A percentile compares a stretch with the other conserved stretches of the same genome.
Evolutionary conservation across 192 early-diverging fungal genomes (phyloP).

Genomic region (Paraglomus brasilianum): DNA sequence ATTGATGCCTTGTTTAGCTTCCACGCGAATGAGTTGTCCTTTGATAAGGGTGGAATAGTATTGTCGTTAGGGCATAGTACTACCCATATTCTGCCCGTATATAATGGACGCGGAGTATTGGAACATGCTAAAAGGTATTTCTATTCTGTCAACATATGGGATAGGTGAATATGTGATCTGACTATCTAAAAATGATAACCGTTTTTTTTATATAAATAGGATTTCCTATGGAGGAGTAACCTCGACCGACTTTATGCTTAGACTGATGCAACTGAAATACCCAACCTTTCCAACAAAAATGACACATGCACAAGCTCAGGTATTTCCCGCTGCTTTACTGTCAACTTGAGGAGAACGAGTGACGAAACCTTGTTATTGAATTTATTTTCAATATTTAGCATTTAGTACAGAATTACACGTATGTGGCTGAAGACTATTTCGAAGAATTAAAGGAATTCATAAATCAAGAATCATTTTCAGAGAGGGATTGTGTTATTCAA

Average conservation of each 20-base stretch:
- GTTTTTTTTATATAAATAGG: conserved; percentile 36
- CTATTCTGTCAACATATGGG: not conserved
- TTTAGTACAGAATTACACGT: conserved; percentile 65
- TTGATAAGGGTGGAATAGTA: conserved; percentile 66
- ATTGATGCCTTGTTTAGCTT: conserved; percentile 87
- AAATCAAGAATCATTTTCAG: conserved; percentile 57
- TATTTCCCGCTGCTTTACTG: conserved; percentile 29
- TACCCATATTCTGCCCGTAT: conserved; percentile 76
- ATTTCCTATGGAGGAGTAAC: conserved; percentile 77
- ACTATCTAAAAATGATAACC: not conserved
- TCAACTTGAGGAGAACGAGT: not conserved
- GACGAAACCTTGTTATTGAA: not conserved
- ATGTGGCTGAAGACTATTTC: conserved; percentile 76
- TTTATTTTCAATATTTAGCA: conserved; percentile 43
- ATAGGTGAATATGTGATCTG: not conserved
- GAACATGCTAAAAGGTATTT: conserved; percentile 71
- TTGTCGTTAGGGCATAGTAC: conserved; percentile 68
- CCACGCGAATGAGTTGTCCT: conserved; percentile 64
- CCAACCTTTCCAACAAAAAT: conserved; percentile 84
- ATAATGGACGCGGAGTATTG: conserved; percentile 56
- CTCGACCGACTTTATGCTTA: conserved; percentile 79
- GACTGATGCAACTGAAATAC: conserved; percentile 88
- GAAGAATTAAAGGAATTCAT: conserved; percentile 63
- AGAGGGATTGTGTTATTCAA: conserved; percentile 72
- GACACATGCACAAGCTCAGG: conserved; percentile 69